A percentile compares a stretch with the other conserved stretches of the same genome.
Evolutionary conservation across 495 filamentous ascomycete genomes (phyloP).

Genomic region (Aspergillus campestris): DNA sequence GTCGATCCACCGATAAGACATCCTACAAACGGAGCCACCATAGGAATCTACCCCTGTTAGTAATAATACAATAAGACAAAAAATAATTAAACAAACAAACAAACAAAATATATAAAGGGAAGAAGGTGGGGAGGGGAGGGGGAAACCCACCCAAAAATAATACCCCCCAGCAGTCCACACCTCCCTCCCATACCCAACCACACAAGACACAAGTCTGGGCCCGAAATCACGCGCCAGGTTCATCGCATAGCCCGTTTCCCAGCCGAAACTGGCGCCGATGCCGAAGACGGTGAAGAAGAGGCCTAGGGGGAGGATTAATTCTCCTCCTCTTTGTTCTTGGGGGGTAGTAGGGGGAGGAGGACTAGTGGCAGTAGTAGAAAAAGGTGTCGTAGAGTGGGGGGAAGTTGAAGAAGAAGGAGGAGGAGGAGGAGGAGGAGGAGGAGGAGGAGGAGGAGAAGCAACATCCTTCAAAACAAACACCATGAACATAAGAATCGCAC

Average conservation of each 20-base stretch:
- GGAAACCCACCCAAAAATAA: constrained; percentile 51
- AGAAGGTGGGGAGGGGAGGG: neutral
- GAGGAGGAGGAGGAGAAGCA: constrained; percentile 40
- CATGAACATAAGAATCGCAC: constrained; percentile 54
- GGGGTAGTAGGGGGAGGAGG: no score
- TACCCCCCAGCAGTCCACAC: constrained; percentile 56
- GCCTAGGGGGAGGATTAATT: constrained; percentile 40
- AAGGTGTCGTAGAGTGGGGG: no score
- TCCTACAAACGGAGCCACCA: constrained; percentile 50
- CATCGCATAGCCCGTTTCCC: constrained; percentile 62
- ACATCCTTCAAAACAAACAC: constrained; percentile 59
- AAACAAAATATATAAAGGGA: neutral
- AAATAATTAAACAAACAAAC: no score
- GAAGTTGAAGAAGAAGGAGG: constrained; percentile 49
- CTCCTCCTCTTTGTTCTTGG: no score
- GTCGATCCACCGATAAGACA: constrained; percentile 52
- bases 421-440: constrained; percentile 55
- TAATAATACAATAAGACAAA: neutral
- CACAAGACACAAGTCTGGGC: constrained; percentile 51
- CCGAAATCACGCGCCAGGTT: constrained; percentile 62
- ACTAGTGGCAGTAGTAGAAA: no score
- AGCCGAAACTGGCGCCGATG: constrained; percentile 59
- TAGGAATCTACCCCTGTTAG: constrained; percentile 29
- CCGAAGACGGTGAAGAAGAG: constrained; percentile 60
- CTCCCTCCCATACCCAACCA: constrained; percentile 53